phyloP scores from a whole-genome alignment of 2,329 filamentous ascomycete genomes.

The Aspergillus piperis region DNA sequence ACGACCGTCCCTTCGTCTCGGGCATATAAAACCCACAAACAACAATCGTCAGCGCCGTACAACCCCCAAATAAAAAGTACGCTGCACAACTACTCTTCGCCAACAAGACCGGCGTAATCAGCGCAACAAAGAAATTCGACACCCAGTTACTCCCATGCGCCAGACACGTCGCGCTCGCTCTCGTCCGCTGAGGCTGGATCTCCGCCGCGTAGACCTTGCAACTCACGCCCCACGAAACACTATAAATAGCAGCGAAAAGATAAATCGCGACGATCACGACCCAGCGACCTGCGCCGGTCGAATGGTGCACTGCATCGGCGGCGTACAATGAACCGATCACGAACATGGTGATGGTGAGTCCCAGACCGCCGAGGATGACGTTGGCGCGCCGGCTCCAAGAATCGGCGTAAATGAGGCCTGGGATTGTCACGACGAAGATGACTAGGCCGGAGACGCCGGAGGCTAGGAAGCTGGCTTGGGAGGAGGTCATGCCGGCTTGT shows the following conservation, averaged over 20 bases:
- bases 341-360: slow-evolving; percentile 30
- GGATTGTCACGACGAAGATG: slow-evolving; percentile 59
- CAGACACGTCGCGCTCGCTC: slow-evolving; percentile 58
- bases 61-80: slow-evolving; percentile 50
- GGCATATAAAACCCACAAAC: slow-evolving; percentile 51
- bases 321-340: slow-evolving; percentile 38
- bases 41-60: slow-evolving; percentile 38
- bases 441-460: slow-evolving; percentile 62
- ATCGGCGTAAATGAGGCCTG: slow-evolving; percentile 58
- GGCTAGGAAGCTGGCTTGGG: slow-evolving; percentile 59
- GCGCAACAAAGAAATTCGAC: slow-evolving; percentile 48
- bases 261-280: slow-evolving; percentile 31
- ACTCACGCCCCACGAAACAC: slow-evolving; percentile 55
- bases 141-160: slow-evolving; percentile 54
- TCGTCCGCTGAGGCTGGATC: slow-evolving; percentile 58
- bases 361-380: no score
- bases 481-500: slow-evolving; percentile 59
- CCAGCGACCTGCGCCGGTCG: slow-evolving; percentile 32
- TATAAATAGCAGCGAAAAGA: slow-evolving; percentile 30
- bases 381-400: slow-evolving; percentile 53
- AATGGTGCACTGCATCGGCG: slow-evolving; percentile 30
- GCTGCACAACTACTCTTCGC: slow-evolving; percentile 46
- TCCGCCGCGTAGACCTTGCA: slow-evolving; percentile 60
- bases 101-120: slow-evolving; percentile 48
- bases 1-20: slow-evolving; percentile 29